A percentile compares a stretch with the other conserved stretches of the same genome.
Evolutionary conservation across 2,329 filamentous ascomycete genomes (phyloP).

Genomic region (Incumbomyces delicatus): DNA sequence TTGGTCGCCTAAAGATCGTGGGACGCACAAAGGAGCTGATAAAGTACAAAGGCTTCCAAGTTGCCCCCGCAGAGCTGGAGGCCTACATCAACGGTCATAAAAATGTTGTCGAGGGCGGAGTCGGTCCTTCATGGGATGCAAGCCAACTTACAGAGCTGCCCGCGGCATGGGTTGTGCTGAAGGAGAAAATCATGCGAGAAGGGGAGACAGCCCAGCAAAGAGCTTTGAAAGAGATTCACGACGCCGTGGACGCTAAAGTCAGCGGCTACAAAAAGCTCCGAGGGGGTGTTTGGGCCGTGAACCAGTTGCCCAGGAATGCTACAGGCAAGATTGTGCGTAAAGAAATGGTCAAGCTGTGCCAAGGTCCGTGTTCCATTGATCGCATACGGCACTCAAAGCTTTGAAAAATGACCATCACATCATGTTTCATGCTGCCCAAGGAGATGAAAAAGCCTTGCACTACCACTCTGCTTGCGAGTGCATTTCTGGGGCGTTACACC

Average conservation of each 20-base stretch:
- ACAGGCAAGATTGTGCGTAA: conserved; percentile 16
- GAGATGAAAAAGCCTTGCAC: too few species aligned
- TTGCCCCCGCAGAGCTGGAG: conserved; percentile 40
- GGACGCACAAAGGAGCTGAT: conserved; percentile 56
- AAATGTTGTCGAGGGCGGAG: conserved; percentile 36
- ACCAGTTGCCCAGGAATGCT: conserved; percentile 14
- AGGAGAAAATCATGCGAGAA: conserved; percentile 10
- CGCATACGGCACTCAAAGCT: too few species aligned
- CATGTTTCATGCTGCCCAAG: too few species aligned
- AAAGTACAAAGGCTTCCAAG: conserved; percentile 48
- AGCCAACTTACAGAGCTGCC: conserved; percentile 23
- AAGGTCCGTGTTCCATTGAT: too few species aligned
- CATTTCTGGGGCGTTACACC: too few species aligned
- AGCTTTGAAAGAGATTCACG: conserved; percentile 27
- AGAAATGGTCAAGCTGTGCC: neutral
- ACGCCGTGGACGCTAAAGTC: conserved; percentile 23
- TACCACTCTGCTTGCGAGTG: too few species aligned
- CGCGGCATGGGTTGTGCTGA: conserved; percentile 35
- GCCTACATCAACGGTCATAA: conserved; percentile 35
- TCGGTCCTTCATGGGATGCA: conserved; percentile 29
- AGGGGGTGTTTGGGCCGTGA: conserved; percentile 26
- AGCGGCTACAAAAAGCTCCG: conserved; percentile 40
- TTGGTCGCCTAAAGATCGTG: conserved; percentile 45
- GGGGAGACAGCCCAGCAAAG: conserved; percentile 25
- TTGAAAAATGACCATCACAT: too few species aligned